phyloP scores from a whole-genome alignment of 306 rosid genomes.

The Citrullus colocynthis region DNA sequence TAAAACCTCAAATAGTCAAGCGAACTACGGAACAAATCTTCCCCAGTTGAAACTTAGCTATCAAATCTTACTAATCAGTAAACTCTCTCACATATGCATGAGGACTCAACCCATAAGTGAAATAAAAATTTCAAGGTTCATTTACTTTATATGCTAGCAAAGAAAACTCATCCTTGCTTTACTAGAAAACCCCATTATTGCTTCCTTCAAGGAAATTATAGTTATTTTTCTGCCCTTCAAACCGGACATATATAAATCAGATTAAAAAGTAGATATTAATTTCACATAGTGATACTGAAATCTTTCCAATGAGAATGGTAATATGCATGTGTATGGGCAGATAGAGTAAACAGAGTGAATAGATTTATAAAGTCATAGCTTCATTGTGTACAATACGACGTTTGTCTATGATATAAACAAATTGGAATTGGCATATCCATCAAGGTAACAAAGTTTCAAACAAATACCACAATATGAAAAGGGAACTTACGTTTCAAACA shows the following conservation, averaged over 20 bases:
- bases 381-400: background rate
- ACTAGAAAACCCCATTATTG: background rate
- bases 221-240: background rate
- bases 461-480: slow-evolving; percentile 3
- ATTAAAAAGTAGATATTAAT: background rate
- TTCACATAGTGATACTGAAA: background rate
- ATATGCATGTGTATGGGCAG: background rate
- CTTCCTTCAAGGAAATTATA: background rate
- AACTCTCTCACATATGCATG: background rate
- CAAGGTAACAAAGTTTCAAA: background rate
- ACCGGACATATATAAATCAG: background rate
- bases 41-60: background rate
- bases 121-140: background rate
- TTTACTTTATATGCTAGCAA: background rate
- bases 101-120: background rate
- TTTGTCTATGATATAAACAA: background rate
- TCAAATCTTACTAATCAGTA: background rate
- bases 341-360: background rate
- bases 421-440: background rate
- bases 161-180: background rate
- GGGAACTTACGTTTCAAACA: slow-evolving; percentile 52
- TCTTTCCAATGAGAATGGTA: background rate
- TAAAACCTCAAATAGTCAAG: background rate
- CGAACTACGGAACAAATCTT: background rate
- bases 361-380: background rate